Base-by-base conservation (phyloP, 371 early-diverging fungal species). In the Mucor piriformis region DNA sequence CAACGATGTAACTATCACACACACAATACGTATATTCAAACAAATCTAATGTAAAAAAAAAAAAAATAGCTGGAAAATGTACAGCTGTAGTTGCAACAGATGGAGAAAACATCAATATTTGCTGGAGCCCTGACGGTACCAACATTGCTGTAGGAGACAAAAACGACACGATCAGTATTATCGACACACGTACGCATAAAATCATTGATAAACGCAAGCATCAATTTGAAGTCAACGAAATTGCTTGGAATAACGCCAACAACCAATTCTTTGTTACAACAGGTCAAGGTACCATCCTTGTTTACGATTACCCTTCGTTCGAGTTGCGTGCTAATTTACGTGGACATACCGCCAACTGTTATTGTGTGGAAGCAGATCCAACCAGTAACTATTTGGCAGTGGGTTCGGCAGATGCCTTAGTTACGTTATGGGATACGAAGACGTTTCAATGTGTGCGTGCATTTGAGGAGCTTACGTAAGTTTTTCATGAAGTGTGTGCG, bases 71-170 rank as follows among this genome's bases (percentile, higher is more conserved):
- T 24, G 85, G 82, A 6, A 83, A 86, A 62, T 81, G 88, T 54
- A 82, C 83, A 6, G 79, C 84, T 6, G 74, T 78, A 13, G 74
- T 92, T 6, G 73, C 79, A 24, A 95, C 95, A 8, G 76, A 73
- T 3, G 93, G 93, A 1, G 92, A 92, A 63, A 93, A 93, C 66
- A 92, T 95, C 75, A 93, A 92, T 70, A 85, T 92, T 25, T 85
- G 87, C 57, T 93, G 93, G 92, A 86, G 89, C 59, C 91, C 92
- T 2, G 88, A 92, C 62, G 93, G 92, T 13, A 74, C 83, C 34
- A 69, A 75, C 52, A 88, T 93, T 60, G 92, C 92, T 20, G 93
- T 93, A 6, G 92, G 93, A 7, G 89, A 92, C 68, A 91, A 92
- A 86, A 89, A 88, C 27, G 92, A 91, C 54, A 77, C 81, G 13